Evolutionary conservation across 768 basidiomycete species (phyloP).

Genomic region (Leccinum barrowsii): DNA sequence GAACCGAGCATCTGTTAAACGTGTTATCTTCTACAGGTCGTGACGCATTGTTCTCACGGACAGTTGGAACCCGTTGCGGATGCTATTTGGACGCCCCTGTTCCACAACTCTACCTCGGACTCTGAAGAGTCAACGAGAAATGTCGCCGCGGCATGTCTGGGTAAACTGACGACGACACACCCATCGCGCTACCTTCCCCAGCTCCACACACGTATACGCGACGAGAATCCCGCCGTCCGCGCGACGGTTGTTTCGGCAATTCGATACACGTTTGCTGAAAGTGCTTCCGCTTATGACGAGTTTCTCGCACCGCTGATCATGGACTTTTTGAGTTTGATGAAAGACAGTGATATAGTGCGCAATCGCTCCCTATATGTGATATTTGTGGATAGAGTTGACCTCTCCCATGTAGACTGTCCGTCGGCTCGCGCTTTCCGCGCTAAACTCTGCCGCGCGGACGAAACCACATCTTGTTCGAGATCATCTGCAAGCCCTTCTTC

Average conservation of each 20-base stretch:
- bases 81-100: constrained; percentile 86
- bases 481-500: constrained; percentile 71
- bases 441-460: constrained; percentile 93
- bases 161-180: constrained; percentile 90
- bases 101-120: constrained; percentile 78
- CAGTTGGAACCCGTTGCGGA: constrained; percentile 89
- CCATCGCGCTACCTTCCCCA: constrained; percentile 90
- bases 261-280: constrained; percentile 87
- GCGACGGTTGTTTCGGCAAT: constrained; percentile 92
- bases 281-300: constrained; percentile 82
- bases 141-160: constrained; percentile 93
- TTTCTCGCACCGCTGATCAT: constrained; percentile 83
- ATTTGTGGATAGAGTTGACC: not conserved
- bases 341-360: constrained; percentile 82
- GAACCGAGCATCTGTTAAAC: not conserved
- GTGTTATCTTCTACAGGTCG: constrained; percentile 51
- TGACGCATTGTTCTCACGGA: constrained; percentile 82
- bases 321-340: constrained; percentile 88
- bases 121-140: constrained; percentile 91
- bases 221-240: constrained; percentile 65
- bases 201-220: constrained; percentile 77
- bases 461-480: constrained; percentile 91
- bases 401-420: constrained; percentile 68
- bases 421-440: constrained; percentile 79
- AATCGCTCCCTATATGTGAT: not conserved